phyloP scores from a whole-genome alignment of 192 early-diverging fungal genomes.

The Neocallimastix lanati region DNA sequence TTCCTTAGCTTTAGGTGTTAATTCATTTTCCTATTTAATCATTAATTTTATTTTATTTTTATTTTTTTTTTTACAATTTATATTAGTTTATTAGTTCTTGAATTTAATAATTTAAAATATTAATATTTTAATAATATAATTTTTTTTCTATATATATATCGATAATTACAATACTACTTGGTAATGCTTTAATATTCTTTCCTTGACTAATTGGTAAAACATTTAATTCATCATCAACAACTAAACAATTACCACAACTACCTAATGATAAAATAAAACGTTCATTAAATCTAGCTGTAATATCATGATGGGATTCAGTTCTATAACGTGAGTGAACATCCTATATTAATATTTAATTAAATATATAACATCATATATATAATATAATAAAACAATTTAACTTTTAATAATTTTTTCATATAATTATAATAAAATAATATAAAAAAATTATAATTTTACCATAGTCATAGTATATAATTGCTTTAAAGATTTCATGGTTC shows the following conservation, averaged over 20 bases:
- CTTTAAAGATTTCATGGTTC: conserved; percentile 87
- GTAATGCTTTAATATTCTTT: conserved; percentile 79
- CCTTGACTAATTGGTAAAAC: conserved; percentile 84
- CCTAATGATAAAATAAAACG: conserved; percentile 88
- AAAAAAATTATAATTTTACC: too few species aligned
- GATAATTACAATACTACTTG: conserved; percentile 24
- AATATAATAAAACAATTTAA: not conserved
- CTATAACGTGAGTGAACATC: conserved; percentile 92
- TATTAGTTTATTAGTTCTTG: too few species aligned
- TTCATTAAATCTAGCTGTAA: conserved; percentile 92
- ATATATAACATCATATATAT: not conserved
- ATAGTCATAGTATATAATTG: conserved; percentile 97
- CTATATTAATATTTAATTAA: conserved; percentile 9
- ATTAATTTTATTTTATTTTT: too few species aligned
- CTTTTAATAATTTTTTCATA: not conserved
- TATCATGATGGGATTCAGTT: conserved; percentile 82
- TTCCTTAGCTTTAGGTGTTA: conserved; percentile 32
- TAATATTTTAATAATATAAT: too few species aligned
- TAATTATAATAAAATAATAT: too few species aligned
- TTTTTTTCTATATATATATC: conserved; percentile 5
- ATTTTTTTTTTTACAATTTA: too few species aligned
- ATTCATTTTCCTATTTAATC: conserved; percentile 4
- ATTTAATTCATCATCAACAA: conserved; percentile 96
- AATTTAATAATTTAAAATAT: too few species aligned
- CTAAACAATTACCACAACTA: conserved; percentile 68